Conservation (phyloP, 1,284 basidiomycete species). For the Cryptococcus floricola region DNA sequence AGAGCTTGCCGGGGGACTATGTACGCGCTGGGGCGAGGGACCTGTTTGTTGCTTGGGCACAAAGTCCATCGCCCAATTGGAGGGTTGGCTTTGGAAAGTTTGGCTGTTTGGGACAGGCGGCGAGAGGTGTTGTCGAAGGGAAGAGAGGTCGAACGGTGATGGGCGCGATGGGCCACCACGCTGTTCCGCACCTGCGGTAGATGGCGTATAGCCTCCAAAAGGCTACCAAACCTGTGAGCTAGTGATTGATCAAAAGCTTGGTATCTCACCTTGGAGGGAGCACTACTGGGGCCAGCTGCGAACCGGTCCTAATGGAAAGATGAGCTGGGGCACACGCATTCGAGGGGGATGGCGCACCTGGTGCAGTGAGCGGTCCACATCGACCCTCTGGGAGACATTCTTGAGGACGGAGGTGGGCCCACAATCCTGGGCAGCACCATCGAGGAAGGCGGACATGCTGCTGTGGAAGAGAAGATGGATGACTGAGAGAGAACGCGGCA, state of each 20-base stretch:
- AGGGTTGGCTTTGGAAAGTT: neutral
- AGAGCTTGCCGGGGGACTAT: neutral
- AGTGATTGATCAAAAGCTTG: neutral
- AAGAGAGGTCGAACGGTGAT: slow-evolving; percentile 36
- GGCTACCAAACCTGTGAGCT: slow-evolving; percentile 7
- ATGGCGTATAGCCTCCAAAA: slow-evolving; percentile 5
- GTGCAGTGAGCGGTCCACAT: slow-evolving; percentile 36
- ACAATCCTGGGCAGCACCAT: slow-evolving; percentile 36
- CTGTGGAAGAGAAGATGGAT: neutral
- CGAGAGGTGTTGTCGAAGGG: slow-evolving; percentile 35
- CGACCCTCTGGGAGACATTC: slow-evolving; percentile 33
- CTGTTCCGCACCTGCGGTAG: neutral
- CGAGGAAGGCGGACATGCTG: slow-evolving; percentile 36
- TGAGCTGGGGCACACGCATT: neutral
- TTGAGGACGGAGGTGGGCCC: slow-evolving; percentile 39
- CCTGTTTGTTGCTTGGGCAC: neutral
- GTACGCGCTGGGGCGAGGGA: neutral
- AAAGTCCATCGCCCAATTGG: slow-evolving; percentile 25
- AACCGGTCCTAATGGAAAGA: slow-evolving; percentile 22
- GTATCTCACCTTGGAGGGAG: slow-evolving; percentile 23
- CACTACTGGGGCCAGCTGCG: slow-evolving; percentile 20
- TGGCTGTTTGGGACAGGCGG: neutral
- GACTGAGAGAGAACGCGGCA: too few relatives aligned
- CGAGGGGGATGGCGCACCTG: slow-evolving; percentile 23
- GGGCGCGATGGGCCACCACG: slow-evolving; percentile 2